Base-by-base conservation (phyloP, 192 early-diverging fungal species). In the Coemansia sp. region DNA sequence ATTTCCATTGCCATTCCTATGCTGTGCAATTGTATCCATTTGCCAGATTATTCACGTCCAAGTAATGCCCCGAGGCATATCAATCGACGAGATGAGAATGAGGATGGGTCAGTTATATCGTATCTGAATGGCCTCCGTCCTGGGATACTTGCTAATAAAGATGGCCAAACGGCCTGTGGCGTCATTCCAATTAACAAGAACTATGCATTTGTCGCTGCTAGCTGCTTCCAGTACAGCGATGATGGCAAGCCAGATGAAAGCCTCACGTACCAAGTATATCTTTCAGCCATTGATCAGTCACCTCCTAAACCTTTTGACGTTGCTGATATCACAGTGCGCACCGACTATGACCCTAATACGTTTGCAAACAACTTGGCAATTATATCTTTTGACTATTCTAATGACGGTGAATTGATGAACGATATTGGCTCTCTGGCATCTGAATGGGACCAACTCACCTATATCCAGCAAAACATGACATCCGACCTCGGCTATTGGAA, bases 351-450 rank as follows among this genome's bases (percentile, higher is more conserved):
- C 57, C 37, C 65, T 5, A 28, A 40, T 6, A 64, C 55, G 8
- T 74, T 68, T 64, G 72, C 65, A 42, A 74, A 74, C 49, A 74
- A 74, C 16, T 20, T 74, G 35, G 72, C 72, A 21, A 51, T 74
- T 23, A 21, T 74, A 9, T 28, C 28, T 6, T 52, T 67, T 35
- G 37, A 35, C 15, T 3, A 43, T 16, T 28, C 13, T 6, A 37
- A 31, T 21, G 9, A 1, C 1, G 12, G 4, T 31, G 7, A 7
- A 6, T 30, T 59, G 4, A 39, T n/a, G 4, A 58, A 60, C 16
- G 21, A 33, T 2, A 43, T 70, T 28, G 39, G 61, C 15, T 59
- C 61, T 8, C 23, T 40, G 42, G 52, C 67, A 3, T 35, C 23
- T 8, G 67, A 69, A 42, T 69, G 67, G 67, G 40, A 48, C 6